phyloP scores from a whole-genome alignment of 1,284 basidiomycete genomes.

The Cryptococcus sp. region DNA sequence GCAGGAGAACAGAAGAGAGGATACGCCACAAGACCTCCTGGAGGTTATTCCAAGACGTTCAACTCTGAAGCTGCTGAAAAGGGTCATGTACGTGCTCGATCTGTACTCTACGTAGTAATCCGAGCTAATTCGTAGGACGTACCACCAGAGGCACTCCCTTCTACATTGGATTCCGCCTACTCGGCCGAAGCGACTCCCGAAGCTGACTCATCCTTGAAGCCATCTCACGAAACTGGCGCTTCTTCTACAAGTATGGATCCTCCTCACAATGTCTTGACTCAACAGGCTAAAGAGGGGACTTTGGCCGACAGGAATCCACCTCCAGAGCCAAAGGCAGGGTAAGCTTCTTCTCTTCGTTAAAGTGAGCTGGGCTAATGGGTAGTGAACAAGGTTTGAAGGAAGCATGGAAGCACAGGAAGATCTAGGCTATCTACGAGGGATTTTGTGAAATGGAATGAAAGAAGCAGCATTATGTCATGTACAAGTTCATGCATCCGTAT shows the following conservation, averaged over 20 bases:
- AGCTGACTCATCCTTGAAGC: conserved; percentile 12
- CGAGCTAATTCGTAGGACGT: conserved; percentile 12
- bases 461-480: neutral
- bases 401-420: conserved; percentile 27
- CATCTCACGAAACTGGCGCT: conserved; percentile 21
- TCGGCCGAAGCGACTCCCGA: conserved; percentile 10
- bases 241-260: conserved; percentile 34
- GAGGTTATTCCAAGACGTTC: conserved; percentile 30
- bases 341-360: neutral
- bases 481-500: too few species aligned
- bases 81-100: conserved; percentile 16
- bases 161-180: conserved; percentile 23
- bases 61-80: conserved; percentile 13
- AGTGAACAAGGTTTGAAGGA: conserved; percentile 16
- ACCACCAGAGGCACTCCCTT: conserved; percentile 27
- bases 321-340: neutral
- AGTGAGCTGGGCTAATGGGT: neutral
- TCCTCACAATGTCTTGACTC: conserved; percentile 26
- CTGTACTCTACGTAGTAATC: conserved; percentile 17
- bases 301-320: neutral
- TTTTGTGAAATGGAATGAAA: neutral
- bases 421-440: too few species aligned
- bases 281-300: conserved; percentile 24
- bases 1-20: conserved; percentile 8
- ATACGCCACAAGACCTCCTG: conserved; percentile 16